Base-by-base conservation (phyloP, 306 rosid genomes). In the Sicyos edulis region DNA sequence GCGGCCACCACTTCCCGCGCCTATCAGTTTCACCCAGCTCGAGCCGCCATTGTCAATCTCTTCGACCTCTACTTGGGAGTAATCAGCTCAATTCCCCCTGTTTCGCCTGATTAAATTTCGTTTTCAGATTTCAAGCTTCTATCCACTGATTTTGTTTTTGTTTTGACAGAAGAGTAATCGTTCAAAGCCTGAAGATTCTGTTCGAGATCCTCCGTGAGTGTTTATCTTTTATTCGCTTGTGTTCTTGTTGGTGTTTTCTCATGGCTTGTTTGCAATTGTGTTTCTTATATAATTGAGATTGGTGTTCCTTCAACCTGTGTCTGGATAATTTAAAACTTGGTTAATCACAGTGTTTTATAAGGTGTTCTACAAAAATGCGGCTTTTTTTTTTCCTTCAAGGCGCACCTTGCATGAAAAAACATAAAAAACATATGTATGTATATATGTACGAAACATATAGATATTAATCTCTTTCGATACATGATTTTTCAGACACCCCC, bases 1-100 rank as follows among this genome's bases (percentile, higher is more conserved):
- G 75, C 79, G 0, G 47, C 79, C 2, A 44, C 78, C 12, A 17
- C 79, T 76, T 82, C 89, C 10, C 88, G 97, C 42, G 79, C 95
- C 68, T 82, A 73, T 78, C 97, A 88, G 83, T 86, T 91, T 74
- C 96, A 91, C 79, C 97, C 96, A 2, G 88, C 95, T 32, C 87
- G 97, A 10, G 84, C 85, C 0, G 85, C 97, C 57, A 89, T 91
- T 75, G 67, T 85, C 62, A 92, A 86, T 71, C 99, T 93, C 79
- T 91, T 91, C 84, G 87, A 91, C 83, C 97, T 91, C 80, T 91
- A 93, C 83, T 80, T 93, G 59, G 97, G 96, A 79, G 95, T 90
- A 77, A 70, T 61, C 47, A 67, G 32, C 26, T 9, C 21, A 20
- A 32, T 10, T 65, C 21, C 42, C 34, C 54, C 17, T 19, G 3